A percentile compares a stretch with the other conserved stretches of the same genome.
phyloP scores from a whole-genome alignment of 768 basidiomycete genomes.

The Cystoderma amianthinum region DNA sequence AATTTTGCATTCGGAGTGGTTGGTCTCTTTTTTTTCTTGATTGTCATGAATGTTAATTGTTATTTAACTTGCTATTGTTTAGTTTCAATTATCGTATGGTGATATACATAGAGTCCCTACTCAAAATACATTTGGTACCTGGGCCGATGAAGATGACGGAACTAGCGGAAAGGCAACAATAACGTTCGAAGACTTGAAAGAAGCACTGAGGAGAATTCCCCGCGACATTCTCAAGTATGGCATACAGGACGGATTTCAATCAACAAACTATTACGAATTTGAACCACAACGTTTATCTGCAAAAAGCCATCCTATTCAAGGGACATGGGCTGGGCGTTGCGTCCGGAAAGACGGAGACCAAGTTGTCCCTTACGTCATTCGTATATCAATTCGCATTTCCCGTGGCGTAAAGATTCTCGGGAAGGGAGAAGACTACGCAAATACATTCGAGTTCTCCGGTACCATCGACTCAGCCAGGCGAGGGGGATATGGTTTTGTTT shows the following conservation, averaged over 20 bases:
- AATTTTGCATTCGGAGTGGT: conserved; percentile 33
- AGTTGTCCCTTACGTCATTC: conserved; percentile 16
- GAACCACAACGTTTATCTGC: conserved; percentile 13
- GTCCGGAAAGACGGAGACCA: conserved; percentile 14
- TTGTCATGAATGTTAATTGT: not conserved
- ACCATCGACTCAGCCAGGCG: conserved; percentile 7
- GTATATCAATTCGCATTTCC: conserved; percentile 19
- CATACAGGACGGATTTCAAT: conserved; percentile 23
- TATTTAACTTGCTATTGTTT: not conserved
- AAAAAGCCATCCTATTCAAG: conserved; percentile 16
- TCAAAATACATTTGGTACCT: conserved; percentile 21
- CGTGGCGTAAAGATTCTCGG: conserved; percentile 15
- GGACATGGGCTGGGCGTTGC: conserved; percentile 26
- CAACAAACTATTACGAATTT: conserved; percentile 23
- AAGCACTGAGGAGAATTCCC: conserved; percentile 9
- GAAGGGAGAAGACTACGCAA: conserved; percentile 25
- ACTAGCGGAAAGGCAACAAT: conserved; percentile 5
- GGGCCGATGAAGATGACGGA: conserved; percentile 16
- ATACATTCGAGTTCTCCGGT: conserved; percentile 22
- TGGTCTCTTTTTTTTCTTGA: conserved; percentile 4
- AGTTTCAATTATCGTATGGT: conserved; percentile 26
- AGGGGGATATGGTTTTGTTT: conserved; percentile 15
- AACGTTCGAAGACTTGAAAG: conserved; percentile 10
- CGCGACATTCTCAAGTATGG: conserved; percentile 22
- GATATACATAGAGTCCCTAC: conserved; percentile 21